These are phyloP conservation scores for Zoysia japonica DNA, from an alignment of 176 grass and related monocot genomes.

Conservation along the genomic window DNA sequence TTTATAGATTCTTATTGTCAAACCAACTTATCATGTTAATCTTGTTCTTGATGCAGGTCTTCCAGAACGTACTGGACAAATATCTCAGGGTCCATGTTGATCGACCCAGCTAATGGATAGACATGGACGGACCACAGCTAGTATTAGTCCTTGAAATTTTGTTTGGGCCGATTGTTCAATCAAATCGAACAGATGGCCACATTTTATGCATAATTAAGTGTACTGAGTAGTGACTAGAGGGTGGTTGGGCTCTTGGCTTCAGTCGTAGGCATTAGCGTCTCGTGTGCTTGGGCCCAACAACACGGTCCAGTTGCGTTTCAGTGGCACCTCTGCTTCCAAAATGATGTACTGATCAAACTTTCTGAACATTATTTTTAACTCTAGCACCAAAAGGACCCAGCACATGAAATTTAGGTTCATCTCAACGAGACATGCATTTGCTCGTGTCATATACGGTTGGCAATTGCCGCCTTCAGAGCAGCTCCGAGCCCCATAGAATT, in stretches of 20 bases:
- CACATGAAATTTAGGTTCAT: neutral
- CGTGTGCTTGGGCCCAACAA: neutral
- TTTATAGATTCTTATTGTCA: neutral
- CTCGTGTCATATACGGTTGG: no score
- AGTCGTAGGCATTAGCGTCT: neutral
- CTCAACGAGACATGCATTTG: neutral
- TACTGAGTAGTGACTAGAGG: neutral
- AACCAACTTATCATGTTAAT: constrained; percentile 1
- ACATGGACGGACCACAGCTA: neutral
- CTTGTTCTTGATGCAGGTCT: constrained; percentile 54
- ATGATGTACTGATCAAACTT: neutral
- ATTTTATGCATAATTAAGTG: neutral
- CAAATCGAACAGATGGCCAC: neutral
- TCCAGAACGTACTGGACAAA: constrained; percentile 67
- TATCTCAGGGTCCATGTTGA: constrained; percentile 66
- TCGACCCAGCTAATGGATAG: constrained; percentile 32
- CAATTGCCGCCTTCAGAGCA: no score
- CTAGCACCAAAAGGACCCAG: neutral
- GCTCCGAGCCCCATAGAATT: no score
- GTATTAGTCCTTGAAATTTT: neutral
- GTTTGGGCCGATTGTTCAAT: constrained; percentile 6
- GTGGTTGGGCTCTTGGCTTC: neutral
- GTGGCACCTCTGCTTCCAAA: neutral
- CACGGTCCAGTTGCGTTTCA: neutral
- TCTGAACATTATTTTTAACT: neutral